Evolutionary conservation across 257 asterid species (phyloP).

Genomic region (Leonotis leonurus): DNA sequence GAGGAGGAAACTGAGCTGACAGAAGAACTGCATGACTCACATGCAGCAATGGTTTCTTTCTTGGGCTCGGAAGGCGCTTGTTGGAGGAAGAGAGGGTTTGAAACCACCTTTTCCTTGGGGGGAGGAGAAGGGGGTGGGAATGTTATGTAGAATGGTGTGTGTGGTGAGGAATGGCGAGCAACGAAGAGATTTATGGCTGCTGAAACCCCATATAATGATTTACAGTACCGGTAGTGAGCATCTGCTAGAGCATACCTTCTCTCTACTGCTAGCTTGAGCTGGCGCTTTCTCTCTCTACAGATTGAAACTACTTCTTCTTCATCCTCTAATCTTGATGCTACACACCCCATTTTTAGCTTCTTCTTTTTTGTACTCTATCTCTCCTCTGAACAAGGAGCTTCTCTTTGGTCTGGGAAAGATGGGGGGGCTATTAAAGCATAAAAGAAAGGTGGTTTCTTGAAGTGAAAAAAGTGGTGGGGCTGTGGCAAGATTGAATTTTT

Average conservation of each 20-base stretch:
- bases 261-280: slow-evolving; percentile 71
- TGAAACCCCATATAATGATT: slow-evolving; percentile 72
- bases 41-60: slow-evolving; percentile 38
- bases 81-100: slow-evolving; percentile 81
- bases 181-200: slow-evolving; percentile 73
- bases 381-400: not conserved
- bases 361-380: not conserved
- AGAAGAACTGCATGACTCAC: slow-evolving; percentile 36
- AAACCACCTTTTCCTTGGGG: slow-evolving; percentile 43
- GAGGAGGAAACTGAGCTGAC: slow-evolving; percentile 33
- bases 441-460: slow-evolving; percentile 32
- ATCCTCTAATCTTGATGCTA: slow-evolving; percentile 62
- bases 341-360: slow-evolving; percentile 63
- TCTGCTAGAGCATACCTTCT: slow-evolving; percentile 75
- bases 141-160: slow-evolving; percentile 50
- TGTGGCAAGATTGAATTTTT: slow-evolving; percentile 25
- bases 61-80: slow-evolving; percentile 56
- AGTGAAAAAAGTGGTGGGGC: slow-evolving; percentile 24
- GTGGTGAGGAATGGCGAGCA: slow-evolving; percentile 67
- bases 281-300: slow-evolving; percentile 72
- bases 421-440: slow-evolving; percentile 6
- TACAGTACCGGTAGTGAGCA: slow-evolving; percentile 72
- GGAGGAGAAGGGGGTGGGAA: slow-evolving; percentile 55
- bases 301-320: slow-evolving; percentile 83
- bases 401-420: slow-evolving; percentile 5